Evolutionary conservation across 192 early-diverging fungal genomes (phyloP).

Genomic region (Coemansia sp.): DNA sequence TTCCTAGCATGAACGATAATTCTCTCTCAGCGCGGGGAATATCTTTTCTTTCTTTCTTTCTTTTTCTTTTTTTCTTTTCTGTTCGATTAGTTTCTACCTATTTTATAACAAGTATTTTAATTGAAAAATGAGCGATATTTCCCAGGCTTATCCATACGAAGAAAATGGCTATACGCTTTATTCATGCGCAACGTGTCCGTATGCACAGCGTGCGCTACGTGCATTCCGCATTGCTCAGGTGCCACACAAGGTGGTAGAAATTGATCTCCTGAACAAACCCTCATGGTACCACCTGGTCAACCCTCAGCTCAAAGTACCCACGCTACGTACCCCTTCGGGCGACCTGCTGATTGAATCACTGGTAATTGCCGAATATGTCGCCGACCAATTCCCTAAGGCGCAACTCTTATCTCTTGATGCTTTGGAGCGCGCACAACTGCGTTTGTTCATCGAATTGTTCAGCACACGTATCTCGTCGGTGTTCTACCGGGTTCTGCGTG

Average conservation of each 20-base stretch:
- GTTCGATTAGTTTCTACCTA: no score
- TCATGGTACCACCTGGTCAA: slow-evolving; percentile 65
- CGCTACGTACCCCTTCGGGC: slow-evolving; percentile 57
- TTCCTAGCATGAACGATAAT: not conserved
- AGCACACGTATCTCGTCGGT: not conserved
- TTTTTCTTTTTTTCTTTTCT: no score
- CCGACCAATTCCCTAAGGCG: slow-evolving; percentile 50
- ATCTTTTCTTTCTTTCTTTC: not conserved
- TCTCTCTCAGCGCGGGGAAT: not conserved
- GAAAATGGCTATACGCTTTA: slow-evolving; percentile 47
- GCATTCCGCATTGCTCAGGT: slow-evolving; percentile 56
- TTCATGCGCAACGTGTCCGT: slow-evolving; percentile 58
- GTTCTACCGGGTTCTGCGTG: not conserved
- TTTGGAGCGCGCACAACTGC: slow-evolving; percentile 1
- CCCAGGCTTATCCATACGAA: slow-evolving; percentile 6
- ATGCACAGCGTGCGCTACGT: slow-evolving; percentile 62
- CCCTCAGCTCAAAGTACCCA: slow-evolving; percentile 69
- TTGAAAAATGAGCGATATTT: no score
- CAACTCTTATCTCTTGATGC: not conserved
- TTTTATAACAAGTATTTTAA: no score
- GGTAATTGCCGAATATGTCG: slow-evolving; percentile 50
- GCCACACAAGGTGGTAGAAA: slow-evolving; percentile 54
- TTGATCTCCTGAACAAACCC: slow-evolving; percentile 67
- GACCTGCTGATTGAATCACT: slow-evolving; percentile 64
- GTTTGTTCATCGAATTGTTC: slow-evolving; percentile 6